These are phyloP conservation scores for Naganishia vishniacii DNA, from an alignment of 768 basidiomycete species.

Conservation along the genomic window DNA sequence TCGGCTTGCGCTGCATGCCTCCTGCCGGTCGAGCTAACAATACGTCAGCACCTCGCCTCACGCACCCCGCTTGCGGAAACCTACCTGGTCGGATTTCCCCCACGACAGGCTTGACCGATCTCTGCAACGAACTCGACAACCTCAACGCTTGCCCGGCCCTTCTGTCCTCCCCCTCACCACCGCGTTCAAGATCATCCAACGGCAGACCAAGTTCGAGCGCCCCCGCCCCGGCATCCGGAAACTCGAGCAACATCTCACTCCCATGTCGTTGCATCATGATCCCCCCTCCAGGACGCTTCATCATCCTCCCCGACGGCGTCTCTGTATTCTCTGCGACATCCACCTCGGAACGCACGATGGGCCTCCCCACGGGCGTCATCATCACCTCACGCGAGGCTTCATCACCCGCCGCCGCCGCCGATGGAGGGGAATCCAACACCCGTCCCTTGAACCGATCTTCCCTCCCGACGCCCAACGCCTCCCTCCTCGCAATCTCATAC, in stretches of 20 bases:
- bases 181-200: not conserved
- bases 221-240: too few relatives aligned
- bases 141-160: slow-evolving; percentile 9
- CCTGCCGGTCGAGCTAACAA: not conserved
- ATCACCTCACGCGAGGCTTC: too few relatives aligned
- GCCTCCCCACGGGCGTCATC: too few relatives aligned
- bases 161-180: not conserved
- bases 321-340: too few relatives aligned
- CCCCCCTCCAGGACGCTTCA: slow-evolving; percentile 27
- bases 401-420: not conserved
- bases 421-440: slow-evolving; percentile 12
- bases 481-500: slow-evolving; percentile 39
- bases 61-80: not conserved
- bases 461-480: slow-evolving; percentile 34
- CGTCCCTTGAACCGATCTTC: slow-evolving; percentile 38
- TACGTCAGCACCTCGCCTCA: not conserved
- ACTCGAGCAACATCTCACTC: slow-evolving; percentile 18
- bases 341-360: not conserved
- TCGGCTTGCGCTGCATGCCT: slow-evolving; percentile 6
- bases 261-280: slow-evolving; percentile 20
- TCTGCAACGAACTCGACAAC: slow-evolving; percentile 9
- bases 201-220: not conserved
- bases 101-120: not conserved
- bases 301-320: slow-evolving; percentile 19
- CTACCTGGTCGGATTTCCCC: slow-evolving; percentile 1